Base-by-base conservation (phyloP, 441 rosid species). In the Adansonia rubrostipa region DNA sequence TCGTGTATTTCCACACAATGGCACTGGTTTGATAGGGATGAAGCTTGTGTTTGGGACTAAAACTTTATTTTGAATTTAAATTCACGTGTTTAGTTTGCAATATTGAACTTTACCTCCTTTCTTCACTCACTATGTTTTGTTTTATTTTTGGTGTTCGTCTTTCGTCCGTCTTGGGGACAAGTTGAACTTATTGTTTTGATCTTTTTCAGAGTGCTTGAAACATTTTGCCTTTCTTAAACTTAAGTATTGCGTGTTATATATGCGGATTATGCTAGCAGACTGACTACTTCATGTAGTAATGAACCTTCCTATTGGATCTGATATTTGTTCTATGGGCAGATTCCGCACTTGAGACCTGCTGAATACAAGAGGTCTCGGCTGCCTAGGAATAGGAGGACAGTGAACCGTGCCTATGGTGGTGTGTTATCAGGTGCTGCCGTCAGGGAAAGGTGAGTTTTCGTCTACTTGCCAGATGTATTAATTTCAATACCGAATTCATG, bases 291-390 rank as follows among this genome's bases (percentile, higher is more conserved):
- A 54, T 54, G 8, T 54, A 54, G 58, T 13, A 15, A 54, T 17
- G 9, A 14, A 5, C 15, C 17, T 54, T 54, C 58, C 0, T 24
- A 24, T 24, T 24, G 28, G 28, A 24, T 24, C 28, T 24, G 28
- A 15, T 54, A 54, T 24, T 54, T 14, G 58, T 14, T 54, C 19
- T 54, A 54, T 54, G 58, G 0, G 9, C 58, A 54, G 58, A 53
- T 53, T 15, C 58, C 58, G 14, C 58, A 54, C 58, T 5, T 54
- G 58, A 54, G 58, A 54, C 58, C 58, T 54, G 58, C 58, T 14
- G 58, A 54, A 54, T 54, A 54, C 58, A 54, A 54, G 58, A 54
- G 58, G 58, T 54, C 58, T 15, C 14, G 58, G 58, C 17, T 54
- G 0, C 58, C 58, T 54, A 15, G 58, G 58, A 54, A 54, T 19